phyloP scores from a whole-genome alignment of 2,329 filamentous ascomycete genomes.

The Fusarium begoniae region DNA sequence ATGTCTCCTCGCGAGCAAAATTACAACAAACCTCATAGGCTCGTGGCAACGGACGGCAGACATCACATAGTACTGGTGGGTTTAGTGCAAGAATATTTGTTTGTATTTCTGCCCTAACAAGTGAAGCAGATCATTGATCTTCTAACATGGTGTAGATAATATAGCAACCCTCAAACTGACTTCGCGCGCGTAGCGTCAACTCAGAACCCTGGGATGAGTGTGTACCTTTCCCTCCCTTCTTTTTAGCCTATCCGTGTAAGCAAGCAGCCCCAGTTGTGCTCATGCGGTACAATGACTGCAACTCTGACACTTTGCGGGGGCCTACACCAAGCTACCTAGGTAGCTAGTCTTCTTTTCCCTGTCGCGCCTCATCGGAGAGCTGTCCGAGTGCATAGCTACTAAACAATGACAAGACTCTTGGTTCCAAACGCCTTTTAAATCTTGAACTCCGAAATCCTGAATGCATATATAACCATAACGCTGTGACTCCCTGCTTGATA shows the following conservation, averaged over 20 bases:
- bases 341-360: constrained; percentile 11
- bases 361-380: constrained; percentile 26
- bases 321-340: constrained; percentile 17
- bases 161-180: background rate
- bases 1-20: background rate
- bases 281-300: constrained; percentile 36
- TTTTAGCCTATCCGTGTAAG: constrained; percentile 32
- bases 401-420: constrained; percentile 5
- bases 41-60: background rate
- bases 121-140: background rate
- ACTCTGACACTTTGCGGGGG: constrained; percentile 39
- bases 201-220: constrained; percentile 10
- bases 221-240: constrained; percentile 17
- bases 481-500: constrained; percentile 42
- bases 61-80: background rate
- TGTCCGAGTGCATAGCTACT: constrained; percentile 21
- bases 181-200: background rate
- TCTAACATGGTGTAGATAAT: background rate
- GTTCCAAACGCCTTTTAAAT: constrained; percentile 28
- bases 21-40: background rate
- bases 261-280: constrained; percentile 26
- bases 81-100: background rate
- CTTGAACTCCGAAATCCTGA: constrained; percentile 22
- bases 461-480: constrained; percentile 35
- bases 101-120: background rate